These are phyloP conservation scores for Rossbeevera mucosa DNA, from an alignment of 768 basidiomycete species.

Conservation along the genomic window DNA sequence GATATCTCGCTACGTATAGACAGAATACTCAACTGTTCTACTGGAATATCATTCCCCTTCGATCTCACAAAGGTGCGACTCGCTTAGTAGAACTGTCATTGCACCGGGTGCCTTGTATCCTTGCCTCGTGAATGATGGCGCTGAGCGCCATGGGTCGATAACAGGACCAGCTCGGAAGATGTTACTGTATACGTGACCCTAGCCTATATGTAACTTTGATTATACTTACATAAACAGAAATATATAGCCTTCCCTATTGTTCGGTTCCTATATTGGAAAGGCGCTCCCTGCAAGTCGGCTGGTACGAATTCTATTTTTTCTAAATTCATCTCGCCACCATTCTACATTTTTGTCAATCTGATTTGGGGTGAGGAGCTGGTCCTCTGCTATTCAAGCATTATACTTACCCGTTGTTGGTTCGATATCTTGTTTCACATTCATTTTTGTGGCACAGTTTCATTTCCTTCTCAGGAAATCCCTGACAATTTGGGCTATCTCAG, in stretches of 20 bases:
- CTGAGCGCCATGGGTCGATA: not conserved
- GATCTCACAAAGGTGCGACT: not conserved
- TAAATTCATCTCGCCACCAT: not conserved
- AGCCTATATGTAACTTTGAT: slow-evolving; percentile 2
- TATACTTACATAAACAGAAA: slow-evolving; percentile 27
- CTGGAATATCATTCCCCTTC: slow-evolving; percentile 6
- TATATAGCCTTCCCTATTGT: slow-evolving; percentile 19
- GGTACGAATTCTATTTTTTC: not conserved
- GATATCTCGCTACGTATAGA: slow-evolving; percentile 30
- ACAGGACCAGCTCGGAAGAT: not conserved
- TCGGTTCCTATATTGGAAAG: slow-evolving; percentile 1
- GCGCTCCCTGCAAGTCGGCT: not conserved
- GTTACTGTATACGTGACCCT: not conserved
- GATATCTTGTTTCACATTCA: slow-evolving; percentile 1
- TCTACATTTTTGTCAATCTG: not conserved
- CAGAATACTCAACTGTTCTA: slow-evolving; percentile 17
- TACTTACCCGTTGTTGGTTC: slow-evolving; percentile 1
- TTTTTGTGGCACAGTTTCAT: slow-evolving; percentile 7
- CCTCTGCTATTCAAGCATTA: slow-evolving; percentile 1
- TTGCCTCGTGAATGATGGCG: no score
- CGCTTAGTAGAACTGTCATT: not conserved
- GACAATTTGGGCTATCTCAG: slow-evolving; percentile 9
- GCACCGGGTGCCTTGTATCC: not conserved
- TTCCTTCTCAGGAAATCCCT: slow-evolving; percentile 11
- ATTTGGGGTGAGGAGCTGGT: not conserved